phyloP scores from a whole-genome alignment of 2,329 filamentous ascomycete genomes.

The Pseudocercospora macadamiae region DNA sequence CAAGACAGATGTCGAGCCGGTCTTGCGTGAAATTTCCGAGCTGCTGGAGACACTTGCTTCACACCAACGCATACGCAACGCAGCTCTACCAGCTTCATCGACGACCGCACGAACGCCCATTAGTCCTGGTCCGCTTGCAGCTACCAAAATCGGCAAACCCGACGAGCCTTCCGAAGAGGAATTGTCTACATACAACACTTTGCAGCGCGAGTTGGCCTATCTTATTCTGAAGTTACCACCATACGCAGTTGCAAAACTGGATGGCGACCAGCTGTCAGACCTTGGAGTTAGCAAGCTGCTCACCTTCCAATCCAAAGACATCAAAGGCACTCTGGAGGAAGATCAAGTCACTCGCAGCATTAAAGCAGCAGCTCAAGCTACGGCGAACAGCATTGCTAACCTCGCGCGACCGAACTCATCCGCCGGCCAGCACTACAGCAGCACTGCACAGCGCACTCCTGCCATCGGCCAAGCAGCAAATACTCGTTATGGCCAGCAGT shows the following conservation, averaged over 20 bases:
- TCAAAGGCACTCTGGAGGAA: conserved; percentile 80
- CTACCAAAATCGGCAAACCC: conserved; percentile 57
- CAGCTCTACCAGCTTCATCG: conserved; percentile 60
- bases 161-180: conserved; percentile 67
- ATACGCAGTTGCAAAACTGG: conserved; percentile 81
- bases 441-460: conserved; percentile 37
- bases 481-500: conserved; percentile 39
- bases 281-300: conserved; percentile 81
- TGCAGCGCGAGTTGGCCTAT: conserved; percentile 74
- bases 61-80: conserved; percentile 77
- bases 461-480: conserved; percentile 41
- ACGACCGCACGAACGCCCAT: conserved; percentile 35
- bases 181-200: conserved; percentile 65
- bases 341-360: conserved; percentile 62
- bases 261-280: conserved; percentile 82
- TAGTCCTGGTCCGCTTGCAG: conserved; percentile 68
- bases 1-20: conserved; percentile 42
- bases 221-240: conserved; percentile 78
- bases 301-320: conserved; percentile 71
- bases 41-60: conserved; percentile 76
- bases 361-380: conserved; percentile 42
- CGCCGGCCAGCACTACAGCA: conserved; percentile 37
- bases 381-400: conserved; percentile 35
- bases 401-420: conserved; percentile 36
- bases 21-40: conserved; percentile 74